Percentiles rank a stretch among this genome's conserved stretches.
phyloP scores from a whole-genome alignment of 768 basidiomycete genomes.

The Kockovaella imperatae region DNA sequence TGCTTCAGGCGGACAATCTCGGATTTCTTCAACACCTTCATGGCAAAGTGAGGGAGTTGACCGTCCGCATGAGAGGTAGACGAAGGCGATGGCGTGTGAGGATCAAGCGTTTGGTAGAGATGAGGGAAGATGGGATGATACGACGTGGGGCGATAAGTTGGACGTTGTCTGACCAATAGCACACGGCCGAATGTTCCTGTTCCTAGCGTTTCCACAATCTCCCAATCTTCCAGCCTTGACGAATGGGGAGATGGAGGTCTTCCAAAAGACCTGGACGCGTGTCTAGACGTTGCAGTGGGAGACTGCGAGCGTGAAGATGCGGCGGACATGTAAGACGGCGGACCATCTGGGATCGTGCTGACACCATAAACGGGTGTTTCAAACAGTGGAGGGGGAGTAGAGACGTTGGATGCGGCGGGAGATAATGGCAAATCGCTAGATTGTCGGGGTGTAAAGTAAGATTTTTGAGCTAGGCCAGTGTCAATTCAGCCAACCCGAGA shows the following conservation, averaged over 20 bases:
- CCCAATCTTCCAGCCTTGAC: constrained; percentile 42
- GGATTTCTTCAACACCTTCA: constrained; percentile 45
- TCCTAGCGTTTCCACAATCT: constrained; percentile 56
- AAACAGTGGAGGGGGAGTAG: constrained; percentile 30
- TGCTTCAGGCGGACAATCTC: constrained; percentile 63
- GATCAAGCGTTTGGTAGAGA: constrained; percentile 33
- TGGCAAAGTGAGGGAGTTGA: constrained; percentile 45
- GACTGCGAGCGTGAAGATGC: no score
- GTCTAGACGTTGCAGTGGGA: no score
- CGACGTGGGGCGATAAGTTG: constrained; percentile 35
- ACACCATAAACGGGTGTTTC: no score
- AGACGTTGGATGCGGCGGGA: constrained; percentile 28
- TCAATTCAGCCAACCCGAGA: no score
- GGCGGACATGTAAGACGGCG: constrained; percentile 6
- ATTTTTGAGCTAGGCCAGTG: no score
- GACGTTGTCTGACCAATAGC: constrained; percentile 70
- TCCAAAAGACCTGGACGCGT: constrained; percentile 2
- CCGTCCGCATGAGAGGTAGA: constrained; percentile 37
- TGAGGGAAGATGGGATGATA: constrained; percentile 44
- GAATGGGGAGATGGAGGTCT: constrained; percentile 1
- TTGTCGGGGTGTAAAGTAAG: no score
- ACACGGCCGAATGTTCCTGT: constrained; percentile 96
- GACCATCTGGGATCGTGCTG: no score
- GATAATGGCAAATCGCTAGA: constrained; percentile 35
- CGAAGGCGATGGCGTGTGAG: constrained; percentile 28